phyloP scores from a whole-genome alignment of 2,329 filamentous ascomycete species.

The Colletotrichum gloeosporioides region DNA sequence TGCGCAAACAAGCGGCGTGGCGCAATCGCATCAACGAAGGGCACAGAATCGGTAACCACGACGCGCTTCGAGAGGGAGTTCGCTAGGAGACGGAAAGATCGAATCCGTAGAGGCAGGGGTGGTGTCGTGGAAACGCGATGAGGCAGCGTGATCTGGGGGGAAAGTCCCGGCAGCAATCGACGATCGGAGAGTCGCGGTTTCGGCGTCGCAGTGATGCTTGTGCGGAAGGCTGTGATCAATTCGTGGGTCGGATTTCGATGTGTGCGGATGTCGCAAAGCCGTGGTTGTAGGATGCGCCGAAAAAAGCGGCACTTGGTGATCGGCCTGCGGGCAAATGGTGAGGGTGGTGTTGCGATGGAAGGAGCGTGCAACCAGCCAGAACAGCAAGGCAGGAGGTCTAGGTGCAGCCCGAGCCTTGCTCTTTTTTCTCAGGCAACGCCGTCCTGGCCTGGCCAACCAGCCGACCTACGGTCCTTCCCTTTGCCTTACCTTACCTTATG shows the following conservation, averaged over 20 bases:
- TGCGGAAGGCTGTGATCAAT: not conserved
- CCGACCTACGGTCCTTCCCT: not conserved
- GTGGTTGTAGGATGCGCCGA: not conserved
- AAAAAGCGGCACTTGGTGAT: not conserved
- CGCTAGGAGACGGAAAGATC: not conserved
- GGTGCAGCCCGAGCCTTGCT: slow-evolving; percentile 13
- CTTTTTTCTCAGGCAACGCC: slow-evolving; percentile 10
- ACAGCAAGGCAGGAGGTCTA: slow-evolving; percentile 7
- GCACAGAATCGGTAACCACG: not conserved
- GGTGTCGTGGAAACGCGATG: slow-evolving; percentile 8
- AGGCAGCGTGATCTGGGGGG: not conserved
- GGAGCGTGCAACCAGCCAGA: slow-evolving; percentile 9
- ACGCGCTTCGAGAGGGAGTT: not conserved
- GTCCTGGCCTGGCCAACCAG: not conserved
- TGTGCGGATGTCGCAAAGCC: not conserved
- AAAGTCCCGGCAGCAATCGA: slow-evolving; percentile 1
- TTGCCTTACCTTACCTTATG: not conserved
- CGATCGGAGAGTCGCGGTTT: not conserved
- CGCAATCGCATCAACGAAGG: slow-evolving; percentile 17
- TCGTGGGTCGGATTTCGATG: not conserved
- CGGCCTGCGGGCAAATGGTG: not conserved
- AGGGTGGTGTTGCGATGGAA: slow-evolving; percentile 4
- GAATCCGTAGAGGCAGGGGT: not conserved
- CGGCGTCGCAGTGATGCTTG: not conserved
- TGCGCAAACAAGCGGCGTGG: slow-evolving; percentile 14